Conservation (phyloP, 345 rosid species). For the Bruguiera parviflora region DNA sequence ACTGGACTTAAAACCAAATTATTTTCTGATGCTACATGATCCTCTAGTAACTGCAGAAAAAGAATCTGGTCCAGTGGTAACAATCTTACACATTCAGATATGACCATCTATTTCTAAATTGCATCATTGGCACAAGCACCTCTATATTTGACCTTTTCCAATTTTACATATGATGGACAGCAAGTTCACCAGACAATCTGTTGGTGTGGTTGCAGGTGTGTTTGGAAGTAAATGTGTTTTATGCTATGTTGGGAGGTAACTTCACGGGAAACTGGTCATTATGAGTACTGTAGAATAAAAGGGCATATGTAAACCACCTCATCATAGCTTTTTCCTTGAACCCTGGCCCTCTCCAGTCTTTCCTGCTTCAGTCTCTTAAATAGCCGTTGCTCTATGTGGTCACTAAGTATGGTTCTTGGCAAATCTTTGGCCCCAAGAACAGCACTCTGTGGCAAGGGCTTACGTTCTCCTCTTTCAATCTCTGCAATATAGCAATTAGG, state of each 20-base stretch:
- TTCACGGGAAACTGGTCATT: constrained; percentile 1
- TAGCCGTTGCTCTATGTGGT: constrained; percentile 89
- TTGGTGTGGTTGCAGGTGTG: too few species aligned
- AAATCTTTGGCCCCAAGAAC: constrained; percentile 97
- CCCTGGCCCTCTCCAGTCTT: constrained; percentile 78
- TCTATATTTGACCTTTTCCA: too few species aligned
- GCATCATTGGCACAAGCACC: too few species aligned
- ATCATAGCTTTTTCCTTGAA: constrained; percentile 69
- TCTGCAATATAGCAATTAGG: constrained; percentile 91
- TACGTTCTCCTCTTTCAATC: constrained; percentile 86
- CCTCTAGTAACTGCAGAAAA: too few species aligned
- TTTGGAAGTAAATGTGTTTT: too few species aligned
- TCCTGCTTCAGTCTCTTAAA: constrained; percentile 70
- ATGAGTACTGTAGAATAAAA: not conserved
- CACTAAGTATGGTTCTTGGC: constrained; percentile 91
- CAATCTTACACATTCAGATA: too few species aligned
- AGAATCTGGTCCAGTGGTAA: too few species aligned
- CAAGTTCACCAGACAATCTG: too few species aligned
- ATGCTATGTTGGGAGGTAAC: not conserved
- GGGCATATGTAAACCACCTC: constrained; percentile 52
- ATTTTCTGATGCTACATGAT: too few species aligned
- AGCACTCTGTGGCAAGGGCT: constrained; percentile 93
- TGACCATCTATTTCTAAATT: too few species aligned
- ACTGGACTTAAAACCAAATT: not conserved
- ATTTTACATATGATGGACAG: too few species aligned